Evolutionary conservation across 768 basidiomycete species (phyloP).

Genomic region (Lentinus tigrinus): DNA sequence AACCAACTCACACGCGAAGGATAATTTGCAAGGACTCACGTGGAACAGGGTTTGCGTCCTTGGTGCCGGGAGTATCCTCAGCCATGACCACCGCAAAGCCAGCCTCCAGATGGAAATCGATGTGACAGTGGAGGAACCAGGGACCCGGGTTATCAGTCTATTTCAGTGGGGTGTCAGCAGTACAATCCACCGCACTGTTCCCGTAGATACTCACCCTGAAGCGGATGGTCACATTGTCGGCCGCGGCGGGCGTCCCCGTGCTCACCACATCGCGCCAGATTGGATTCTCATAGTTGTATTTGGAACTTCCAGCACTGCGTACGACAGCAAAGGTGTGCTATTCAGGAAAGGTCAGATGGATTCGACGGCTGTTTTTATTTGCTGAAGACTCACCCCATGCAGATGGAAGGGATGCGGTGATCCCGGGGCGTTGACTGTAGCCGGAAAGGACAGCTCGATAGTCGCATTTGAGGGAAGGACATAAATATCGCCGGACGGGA

Average conservation of each 20-base stretch:
- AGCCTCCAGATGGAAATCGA: slow-evolving; percentile 72
- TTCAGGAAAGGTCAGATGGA: neutral
- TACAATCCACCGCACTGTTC: neutral
- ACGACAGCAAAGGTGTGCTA: slow-evolving; percentile 42
- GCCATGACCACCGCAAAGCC: slow-evolving; percentile 44
- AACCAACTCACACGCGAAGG: neutral
- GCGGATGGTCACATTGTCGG: slow-evolving; percentile 26
- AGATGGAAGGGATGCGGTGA: slow-evolving; percentile 41
- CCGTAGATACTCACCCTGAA: slow-evolving; percentile 15
- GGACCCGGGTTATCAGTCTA: slow-evolving; percentile 84
- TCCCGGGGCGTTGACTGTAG: slow-evolving; percentile 38
- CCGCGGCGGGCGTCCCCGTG: slow-evolving; percentile 7
- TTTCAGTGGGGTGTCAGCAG: neutral
- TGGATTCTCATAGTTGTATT: slow-evolving; percentile 38
- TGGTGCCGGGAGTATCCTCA: slow-evolving; percentile 30
- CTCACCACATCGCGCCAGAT: slow-evolving; percentile 32
- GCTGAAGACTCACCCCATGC: slow-evolving; percentile 34
- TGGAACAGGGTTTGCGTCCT: slow-evolving; percentile 13
- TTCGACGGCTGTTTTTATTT: neutral
- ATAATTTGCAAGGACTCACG: slow-evolving; percentile 7
- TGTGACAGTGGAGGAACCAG: slow-evolving; percentile 83
- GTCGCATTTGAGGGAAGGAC: slow-evolving; percentile 45
- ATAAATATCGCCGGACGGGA: slow-evolving; percentile 49
- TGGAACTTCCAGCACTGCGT: slow-evolving; percentile 31
- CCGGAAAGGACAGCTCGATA: slow-evolving; percentile 49